These are phyloP conservation scores for Basipetospora sp. DNA, from an alignment of 2,329 filamentous ascomycete genomes.

Conservation along the genomic window DNA sequence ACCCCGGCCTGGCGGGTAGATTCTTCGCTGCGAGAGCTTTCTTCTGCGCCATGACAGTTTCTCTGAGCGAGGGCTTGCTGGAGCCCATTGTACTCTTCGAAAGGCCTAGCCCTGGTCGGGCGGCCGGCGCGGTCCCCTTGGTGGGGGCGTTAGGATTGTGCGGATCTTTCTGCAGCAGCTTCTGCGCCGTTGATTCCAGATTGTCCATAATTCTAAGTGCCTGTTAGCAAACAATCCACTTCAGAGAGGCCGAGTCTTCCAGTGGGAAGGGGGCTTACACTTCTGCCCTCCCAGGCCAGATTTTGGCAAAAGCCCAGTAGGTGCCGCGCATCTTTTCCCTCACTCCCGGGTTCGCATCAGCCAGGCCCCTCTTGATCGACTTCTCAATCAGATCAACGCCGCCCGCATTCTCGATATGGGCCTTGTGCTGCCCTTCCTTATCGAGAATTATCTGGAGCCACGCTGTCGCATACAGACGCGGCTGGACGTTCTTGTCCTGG, in stretches of 20 bases:
- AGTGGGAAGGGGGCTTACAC: too few species aligned
- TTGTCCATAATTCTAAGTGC: constrained; percentile 54
- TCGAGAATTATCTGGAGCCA: constrained; percentile 77
- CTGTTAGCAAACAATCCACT: too few species aligned
- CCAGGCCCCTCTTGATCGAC: constrained; percentile 75
- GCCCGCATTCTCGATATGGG: constrained; percentile 68
- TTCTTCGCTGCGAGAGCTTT: constrained; percentile 34
- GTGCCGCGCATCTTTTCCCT: constrained; percentile 72
- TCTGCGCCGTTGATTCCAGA: constrained; percentile 65
- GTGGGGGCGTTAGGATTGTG: constrained; percentile 62
- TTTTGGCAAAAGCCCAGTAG: constrained; percentile 67
- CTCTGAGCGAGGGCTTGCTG: constrained; percentile 56
- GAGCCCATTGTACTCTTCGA: constrained; percentile 47
- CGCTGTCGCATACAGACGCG: constrained; percentile 59
- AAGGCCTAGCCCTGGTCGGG: constrained; percentile 43
- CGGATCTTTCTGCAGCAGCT: constrained; percentile 66
- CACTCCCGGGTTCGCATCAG: constrained; percentile 78
- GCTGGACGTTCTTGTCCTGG: constrained; percentile 87
- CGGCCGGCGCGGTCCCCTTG: constrained; percentile 29
- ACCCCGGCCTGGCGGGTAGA: constrained; percentile 43
- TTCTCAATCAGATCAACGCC: constrained; percentile 75
- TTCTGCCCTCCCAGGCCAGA: constrained; percentile 68
- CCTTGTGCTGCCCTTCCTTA: constrained; percentile 65
- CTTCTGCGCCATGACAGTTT: constrained; percentile 74
- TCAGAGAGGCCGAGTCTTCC: too few species aligned